Evolutionary conservation across 2,329 filamentous ascomycete genomes (phyloP).

Genomic region (Thielaviopsis ethacetica): DNA sequence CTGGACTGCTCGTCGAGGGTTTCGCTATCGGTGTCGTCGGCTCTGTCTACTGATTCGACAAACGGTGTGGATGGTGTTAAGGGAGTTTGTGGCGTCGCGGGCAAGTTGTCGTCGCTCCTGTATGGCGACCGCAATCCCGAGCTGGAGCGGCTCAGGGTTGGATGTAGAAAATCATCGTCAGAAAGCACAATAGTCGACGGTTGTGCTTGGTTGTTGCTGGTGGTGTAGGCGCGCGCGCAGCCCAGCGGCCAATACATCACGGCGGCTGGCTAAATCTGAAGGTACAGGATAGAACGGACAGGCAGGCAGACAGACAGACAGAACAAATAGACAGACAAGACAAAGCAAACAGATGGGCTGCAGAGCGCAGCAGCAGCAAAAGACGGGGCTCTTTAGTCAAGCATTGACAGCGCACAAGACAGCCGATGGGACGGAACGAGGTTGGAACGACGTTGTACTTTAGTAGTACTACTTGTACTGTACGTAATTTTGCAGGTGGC

Average conservation of each 20-base stretch:
- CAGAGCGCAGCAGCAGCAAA: not conserved
- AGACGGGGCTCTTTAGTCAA: not conserved
- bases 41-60: conserved; percentile 39
- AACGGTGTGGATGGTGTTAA: conserved; percentile 39
- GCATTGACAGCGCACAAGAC: not conserved
- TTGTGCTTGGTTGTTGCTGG: conserved; percentile 46
- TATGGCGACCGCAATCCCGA: conserved; percentile 8
- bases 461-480: no score
- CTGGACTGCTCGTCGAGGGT: not conserved
- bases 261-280: not conserved
- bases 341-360: not conserved
- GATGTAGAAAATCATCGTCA: conserved; percentile 27
- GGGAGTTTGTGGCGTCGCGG: conserved; percentile 28
- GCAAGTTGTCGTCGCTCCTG: conserved; percentile 7
- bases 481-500: not conserved
- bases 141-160: conserved; percentile 14
- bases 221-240: conserved; percentile 68
- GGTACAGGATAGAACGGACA: no score
- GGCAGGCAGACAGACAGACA: not conserved
- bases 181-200: conserved; percentile 34
- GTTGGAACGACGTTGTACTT: no score
- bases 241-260: conserved; percentile 82
- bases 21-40: conserved; percentile 22
- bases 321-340: not conserved
- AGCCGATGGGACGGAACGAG: not conserved